Conservation (phyloP, 139 green algal species). For the Chlamydomonas asymmetrica region DNA sequence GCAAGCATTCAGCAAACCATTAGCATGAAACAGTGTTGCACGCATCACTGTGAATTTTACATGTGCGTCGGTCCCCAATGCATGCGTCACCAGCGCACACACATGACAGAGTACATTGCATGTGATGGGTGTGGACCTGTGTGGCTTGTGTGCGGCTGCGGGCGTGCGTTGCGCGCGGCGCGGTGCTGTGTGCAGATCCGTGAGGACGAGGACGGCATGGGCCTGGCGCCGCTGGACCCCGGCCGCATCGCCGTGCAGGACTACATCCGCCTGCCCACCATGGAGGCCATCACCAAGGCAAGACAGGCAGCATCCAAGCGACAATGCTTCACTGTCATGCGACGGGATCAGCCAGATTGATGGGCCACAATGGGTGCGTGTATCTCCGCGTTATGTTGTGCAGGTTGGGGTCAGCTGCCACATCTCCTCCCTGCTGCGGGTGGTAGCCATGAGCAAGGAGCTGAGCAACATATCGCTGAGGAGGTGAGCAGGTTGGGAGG, state of each 20-base stretch:
- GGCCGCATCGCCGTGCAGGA: conserved; percentile 77
- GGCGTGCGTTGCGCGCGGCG: too few relatives aligned
- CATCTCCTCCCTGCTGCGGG: conserved; percentile 64
- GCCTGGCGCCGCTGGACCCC: conserved; percentile 48
- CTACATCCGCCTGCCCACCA: conserved; percentile 79
- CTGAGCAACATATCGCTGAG: conserved; percentile 47
- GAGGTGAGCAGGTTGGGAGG: conserved; percentile 18
- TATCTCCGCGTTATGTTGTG: too few relatives aligned
- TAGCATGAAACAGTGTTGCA: too few relatives aligned
- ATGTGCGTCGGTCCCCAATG: too few relatives aligned
- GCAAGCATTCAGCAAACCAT: too few relatives aligned
- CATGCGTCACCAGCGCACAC: not conserved
- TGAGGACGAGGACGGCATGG: conserved; percentile 57
- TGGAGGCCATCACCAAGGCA: conserved; percentile 58
- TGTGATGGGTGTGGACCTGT: too few relatives aligned
- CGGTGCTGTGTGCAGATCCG: conserved; percentile 45
- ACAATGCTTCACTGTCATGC: too few relatives aligned
- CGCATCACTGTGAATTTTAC: too few relatives aligned
- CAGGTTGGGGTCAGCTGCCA: conserved; percentile 16
- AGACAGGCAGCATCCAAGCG: too few relatives aligned
- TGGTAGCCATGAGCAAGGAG: conserved; percentile 61
- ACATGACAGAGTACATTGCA: too few relatives aligned
- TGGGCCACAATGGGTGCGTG: conserved; percentile 18
- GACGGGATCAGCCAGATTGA: not conserved
- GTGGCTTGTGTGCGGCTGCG: too few relatives aligned